These are phyloP conservation scores for Geotrichum carabidarum DNA, from an alignment of 1,139 yeast species.

Conservation along the genomic window DNA sequence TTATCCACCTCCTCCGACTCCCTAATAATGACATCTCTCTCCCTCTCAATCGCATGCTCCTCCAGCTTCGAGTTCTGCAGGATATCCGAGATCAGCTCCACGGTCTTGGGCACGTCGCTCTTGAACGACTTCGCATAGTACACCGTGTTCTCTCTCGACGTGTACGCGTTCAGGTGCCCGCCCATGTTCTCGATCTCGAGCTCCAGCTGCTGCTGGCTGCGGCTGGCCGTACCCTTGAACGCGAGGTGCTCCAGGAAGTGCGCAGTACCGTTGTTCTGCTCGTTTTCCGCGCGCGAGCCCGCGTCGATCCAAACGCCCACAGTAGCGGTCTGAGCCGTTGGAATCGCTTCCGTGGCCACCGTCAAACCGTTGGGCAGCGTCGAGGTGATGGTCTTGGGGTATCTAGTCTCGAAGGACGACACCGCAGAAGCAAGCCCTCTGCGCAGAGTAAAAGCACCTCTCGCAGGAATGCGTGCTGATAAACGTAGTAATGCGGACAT, in stretches of 20 bases:
- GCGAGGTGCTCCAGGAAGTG: conserved; percentile 95
- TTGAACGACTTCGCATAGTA: conserved; percentile 87
- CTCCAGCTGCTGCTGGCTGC: conserved; percentile 83
- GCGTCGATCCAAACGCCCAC: conserved; percentile 98
- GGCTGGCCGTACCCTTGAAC: conserved; percentile 81
- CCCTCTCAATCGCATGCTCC: conserved; percentile 82
- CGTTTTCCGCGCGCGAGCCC: conserved; percentile 93
- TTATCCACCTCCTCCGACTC: conserved; percentile 97
- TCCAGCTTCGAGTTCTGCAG: conserved; percentile 82
- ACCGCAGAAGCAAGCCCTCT: conserved; percentile 26
- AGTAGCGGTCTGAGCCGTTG: conserved; percentile 89
- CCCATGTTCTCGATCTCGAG: conserved; percentile 94
- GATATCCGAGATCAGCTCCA: conserved; percentile 84
- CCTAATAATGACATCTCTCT: conserved; percentile 90
- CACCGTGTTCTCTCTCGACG: conserved; percentile 95
- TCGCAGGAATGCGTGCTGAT: conserved; percentile 16
- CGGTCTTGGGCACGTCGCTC: conserved; percentile 75
- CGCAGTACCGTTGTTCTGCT: conserved; percentile 85
- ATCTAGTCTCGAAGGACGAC: conserved; percentile 31
- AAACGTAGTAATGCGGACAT: conserved; percentile 26
- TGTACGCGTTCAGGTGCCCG: conserved; percentile 93
- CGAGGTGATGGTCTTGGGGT: conserved; percentile 54
- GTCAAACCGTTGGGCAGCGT: conserved; percentile 80
- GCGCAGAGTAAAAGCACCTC: conserved; percentile 10
- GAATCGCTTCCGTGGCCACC: conserved; percentile 84